A percentile compares a stretch with the other conserved stretches of the same genome.
phyloP scores from a whole-genome alignment of 2,329 filamentous ascomycete species.

The Botrytis paeoniae region DNA sequence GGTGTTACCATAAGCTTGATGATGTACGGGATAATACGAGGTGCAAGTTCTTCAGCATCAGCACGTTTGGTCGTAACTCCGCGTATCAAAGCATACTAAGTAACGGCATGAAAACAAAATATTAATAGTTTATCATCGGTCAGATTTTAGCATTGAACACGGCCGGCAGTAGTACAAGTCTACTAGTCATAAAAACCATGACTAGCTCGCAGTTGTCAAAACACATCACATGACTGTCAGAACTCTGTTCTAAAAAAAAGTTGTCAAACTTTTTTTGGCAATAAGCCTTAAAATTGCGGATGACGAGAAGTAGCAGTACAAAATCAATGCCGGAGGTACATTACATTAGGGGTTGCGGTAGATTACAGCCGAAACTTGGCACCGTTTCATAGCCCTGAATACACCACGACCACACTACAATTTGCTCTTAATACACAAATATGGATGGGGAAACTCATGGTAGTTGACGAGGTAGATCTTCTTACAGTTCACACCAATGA shows the following conservation, averaged over 20 bases:
- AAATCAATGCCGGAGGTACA: not conserved
- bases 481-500: not conserved
- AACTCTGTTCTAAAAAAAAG: not conserved
- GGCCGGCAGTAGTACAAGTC: not conserved
- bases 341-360: not conserved
- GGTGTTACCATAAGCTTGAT: conserved; percentile 10
- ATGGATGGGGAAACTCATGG: not conserved
- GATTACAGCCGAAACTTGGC: not conserved
- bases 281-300: not conserved
- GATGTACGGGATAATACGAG: conserved; percentile 15
- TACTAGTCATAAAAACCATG: not conserved
- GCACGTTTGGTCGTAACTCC: not conserved
- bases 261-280: not conserved
- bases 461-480: not conserved
- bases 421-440: not conserved
- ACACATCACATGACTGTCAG: not conserved
- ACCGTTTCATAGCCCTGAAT: not conserved
- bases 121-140: not conserved
- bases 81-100: conserved; percentile 4
- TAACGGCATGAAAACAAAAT: not conserved
- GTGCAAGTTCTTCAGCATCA: conserved; percentile 10
- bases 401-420: not conserved
- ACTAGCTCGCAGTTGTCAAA: not conserved
- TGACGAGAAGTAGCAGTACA: not conserved
- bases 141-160: not conserved